Evolutionary conservation across 495 filamentous ascomycete species (phyloP), one percentile per base, ranked within the genome.

Genomic region (Umbilicaria muhlenbergii): DNA sequence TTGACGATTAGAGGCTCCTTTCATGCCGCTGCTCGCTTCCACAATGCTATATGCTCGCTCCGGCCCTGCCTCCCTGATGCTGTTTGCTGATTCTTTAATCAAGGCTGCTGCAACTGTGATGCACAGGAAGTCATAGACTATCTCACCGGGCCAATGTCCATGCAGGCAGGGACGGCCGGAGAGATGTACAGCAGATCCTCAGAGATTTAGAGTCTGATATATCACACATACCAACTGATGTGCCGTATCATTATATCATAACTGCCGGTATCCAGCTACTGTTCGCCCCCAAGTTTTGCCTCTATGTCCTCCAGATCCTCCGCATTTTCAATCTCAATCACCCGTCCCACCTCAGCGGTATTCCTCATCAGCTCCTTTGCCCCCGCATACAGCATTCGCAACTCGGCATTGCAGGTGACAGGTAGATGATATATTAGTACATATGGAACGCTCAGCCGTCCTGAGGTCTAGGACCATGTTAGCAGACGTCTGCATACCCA

Each of bases 281-380:
- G 32, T 34, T 47, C 47, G 14, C 67, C 66, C 17, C 68, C 66
- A 47, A 93, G 57, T 64, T 74, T 81, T 47, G 70, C 61, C 43
- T 84, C 82, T 31, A 93, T 74, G 14, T 75, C 74, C 45, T 76
- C 76, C 53, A 94, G 57, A 39, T 92, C 87, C 36, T 91, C 84
- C 7, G 77, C 67, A 11, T 66, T 70, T 43, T 85, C 74, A 15
- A 93, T 73, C 59, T 93, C 86, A 41, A 94, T 68, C 7, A 93
- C 78, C 46, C 73, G 75, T 24, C 80, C 80, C 21, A 85, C 84
- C 64, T 94, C 86, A 10, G 83, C 81, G 42, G 83, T 86, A 53
- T 80, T 92, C 49, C 88, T 77, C 77, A 98, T 84, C 61, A 94
- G 62, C 65, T 98, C 89, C 59, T 92, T 93, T 18, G 89, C 89